Evolutionary conservation across 495 filamentous ascomycete genomes (phyloP).

Genomic region (Penicillium atrosanguineum): DNA sequence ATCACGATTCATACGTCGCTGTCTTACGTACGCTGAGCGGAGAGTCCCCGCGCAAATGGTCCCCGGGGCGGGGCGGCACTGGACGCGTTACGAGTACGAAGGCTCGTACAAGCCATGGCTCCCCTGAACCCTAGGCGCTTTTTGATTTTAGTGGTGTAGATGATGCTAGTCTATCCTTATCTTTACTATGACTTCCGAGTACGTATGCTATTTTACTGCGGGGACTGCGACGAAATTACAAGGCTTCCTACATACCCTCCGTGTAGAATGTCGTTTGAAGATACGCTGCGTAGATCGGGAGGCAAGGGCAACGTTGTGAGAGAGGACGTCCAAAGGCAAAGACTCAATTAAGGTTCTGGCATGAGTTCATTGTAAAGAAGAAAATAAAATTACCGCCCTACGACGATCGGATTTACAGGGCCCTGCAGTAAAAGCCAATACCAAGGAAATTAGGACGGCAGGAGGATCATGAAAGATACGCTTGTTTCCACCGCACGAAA

Average conservation of each 20-base stretch:
- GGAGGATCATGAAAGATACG: neutral
- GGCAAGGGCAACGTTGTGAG: neutral
- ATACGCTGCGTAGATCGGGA: neutral
- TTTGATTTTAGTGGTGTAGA: neutral
- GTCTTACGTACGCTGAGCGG: conserved; percentile 23
- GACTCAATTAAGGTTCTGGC: conserved; percentile 4
- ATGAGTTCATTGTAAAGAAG: neutral
- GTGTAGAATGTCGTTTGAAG: conserved; percentile 6
- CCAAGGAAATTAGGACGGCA: neutral
- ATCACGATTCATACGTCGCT: conserved; percentile 10
- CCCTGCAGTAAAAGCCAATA: neutral
- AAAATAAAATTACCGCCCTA: neutral
- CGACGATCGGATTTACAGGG: neutral
- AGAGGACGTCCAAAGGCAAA: neutral
- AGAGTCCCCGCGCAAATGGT: conserved; percentile 17
- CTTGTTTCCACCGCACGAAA: conserved; percentile 7
- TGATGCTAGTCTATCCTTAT: neutral
- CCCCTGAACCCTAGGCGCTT: conserved; percentile 1
- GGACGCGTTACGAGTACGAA: conserved; percentile 32
- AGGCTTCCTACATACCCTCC: neutral
- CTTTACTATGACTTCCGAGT: neutral
- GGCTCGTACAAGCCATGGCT: conserved; percentile 7
- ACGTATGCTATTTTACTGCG: neutral
- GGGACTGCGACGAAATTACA: neutral
- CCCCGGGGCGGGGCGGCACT: conserved; percentile 25